Evolutionary conservation across 2,329 filamentous ascomycete species (phyloP), one percentile per base, ranked within the genome.

Genomic region (Diaporthe aspalathi): DNA sequence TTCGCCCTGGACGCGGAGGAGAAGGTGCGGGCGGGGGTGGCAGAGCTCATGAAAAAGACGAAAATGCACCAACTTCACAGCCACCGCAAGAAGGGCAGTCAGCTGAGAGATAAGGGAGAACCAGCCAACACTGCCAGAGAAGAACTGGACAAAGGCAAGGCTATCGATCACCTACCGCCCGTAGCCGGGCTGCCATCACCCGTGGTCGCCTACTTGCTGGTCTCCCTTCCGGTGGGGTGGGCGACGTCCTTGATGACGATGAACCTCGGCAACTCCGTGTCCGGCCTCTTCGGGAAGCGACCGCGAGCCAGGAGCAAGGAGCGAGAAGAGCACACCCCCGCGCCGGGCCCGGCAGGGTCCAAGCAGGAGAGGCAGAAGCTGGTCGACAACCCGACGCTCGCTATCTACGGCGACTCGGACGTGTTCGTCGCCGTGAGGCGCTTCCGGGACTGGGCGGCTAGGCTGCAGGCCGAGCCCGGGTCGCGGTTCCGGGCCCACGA

Each of bases 361-460:
- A 70, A 54, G 22, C 35, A 52, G 57, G 75, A 67, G 38, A 47
- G 91, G 70, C 80, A 82, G 66, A 90, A 92, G 76, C 82, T 93
- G 62, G 81, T 88, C 1, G 79, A 81, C 2, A 86, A 91, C 76
- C 85, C 86, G 0, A 92, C 92, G 0, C 79, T 97, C 43, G 90
- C 89, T 0, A 80, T 97, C 0, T 97, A 91, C 77, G 95, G 95
- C 1, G 89, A 91, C 65, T 84, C 87, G 5, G 95, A 98, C 79
- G 82, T 86, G 0, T 97, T 98, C 74, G 91, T 93, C 1, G 88
- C 90, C 1, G 84, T 84, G 4, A 87, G 85, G 71, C 93, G 89
- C 79, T 83, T 95, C 75, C 86, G 88, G 14, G 81, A 84, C 1
- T 97, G 95, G 95, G 74, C 77, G 6, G 81, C 84, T 50, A 85